Evolutionary conservation across 1,284 basidiomycete species (phyloP), one percentile per base, ranked within the genome.

Genomic region (Hortiboletus rubellus): DNA sequence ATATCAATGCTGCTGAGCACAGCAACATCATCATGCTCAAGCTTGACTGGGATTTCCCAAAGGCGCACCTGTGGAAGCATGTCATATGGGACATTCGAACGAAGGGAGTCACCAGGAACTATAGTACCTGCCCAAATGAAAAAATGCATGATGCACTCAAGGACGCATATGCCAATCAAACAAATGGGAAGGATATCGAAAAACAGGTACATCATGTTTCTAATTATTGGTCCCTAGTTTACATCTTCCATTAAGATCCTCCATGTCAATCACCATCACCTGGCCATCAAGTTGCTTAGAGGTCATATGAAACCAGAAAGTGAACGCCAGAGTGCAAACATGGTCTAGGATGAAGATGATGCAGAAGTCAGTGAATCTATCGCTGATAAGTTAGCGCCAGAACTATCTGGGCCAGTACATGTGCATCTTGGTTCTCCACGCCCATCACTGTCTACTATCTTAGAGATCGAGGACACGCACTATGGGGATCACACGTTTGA

Each of bases 31-130:
- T 17, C 3, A 36, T 14, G 14, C 34, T 36, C 34, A 36, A 36
- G 6, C 34, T 36, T 17, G 60, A 66, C 42, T 76, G 74, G 73
- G 60, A 76, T 24, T 76, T 77, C 44, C 72, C 69, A 0, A 79
- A 78, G 48, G 55, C 57, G 1, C 76, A 79, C 47, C 57, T 57
- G 0, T 66, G 67, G 42, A 44, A 58, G 3, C 76, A 79, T 54
- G 37, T 65, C 0, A 67, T 72, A 27, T 38, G 58, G 34, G 73
- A 77, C 37, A 76, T 79, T 42, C 8, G 49, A 12, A 34, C 5
- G 0, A 78, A 78, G 46, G 76, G 75, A 14, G 70, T 62, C 0
- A 54, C 64, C 0, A 11, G 46, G 0, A 74, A 72, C 30, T 77
- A 68, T 41, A 74, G 69, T 46, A 77, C 74, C 3, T 63, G 70